phyloP scores from a whole-genome alignment of 2,329 filamentous ascomycete genomes.

The Lanzia echinophila region DNA sequence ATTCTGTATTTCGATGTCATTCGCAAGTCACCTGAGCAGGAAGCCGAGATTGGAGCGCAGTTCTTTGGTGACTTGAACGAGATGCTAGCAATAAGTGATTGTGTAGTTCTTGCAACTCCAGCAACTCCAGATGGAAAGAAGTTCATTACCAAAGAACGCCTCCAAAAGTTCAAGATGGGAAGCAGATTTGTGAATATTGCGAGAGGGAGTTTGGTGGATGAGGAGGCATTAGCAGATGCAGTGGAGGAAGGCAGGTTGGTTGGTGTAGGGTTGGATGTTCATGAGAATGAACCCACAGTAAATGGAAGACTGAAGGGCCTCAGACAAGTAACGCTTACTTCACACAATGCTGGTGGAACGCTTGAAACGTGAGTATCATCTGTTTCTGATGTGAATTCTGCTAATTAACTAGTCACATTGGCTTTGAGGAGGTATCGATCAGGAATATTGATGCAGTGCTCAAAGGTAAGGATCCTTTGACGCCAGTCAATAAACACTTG shows the following conservation, averaged over 20 bases:
- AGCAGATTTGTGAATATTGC: constrained; percentile 60
- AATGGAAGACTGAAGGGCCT: constrained; percentile 24
- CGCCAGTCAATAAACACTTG: constrained; percentile 28
- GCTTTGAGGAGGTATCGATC: constrained; percentile 61
- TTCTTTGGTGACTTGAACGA: constrained; percentile 45
- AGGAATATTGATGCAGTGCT: constrained; percentile 58
- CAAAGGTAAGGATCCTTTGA: constrained; percentile 25
- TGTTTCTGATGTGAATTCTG: fast-evolving
- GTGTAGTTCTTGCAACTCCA: constrained; percentile 56
- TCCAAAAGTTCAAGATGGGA: constrained; percentile 47
- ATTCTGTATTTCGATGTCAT: constrained; percentile 57
- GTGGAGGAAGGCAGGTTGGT: constrained; percentile 45
- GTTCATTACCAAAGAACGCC: constrained; percentile 42
- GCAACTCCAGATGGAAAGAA: constrained; percentile 39
- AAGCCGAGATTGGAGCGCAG: constrained; percentile 41
- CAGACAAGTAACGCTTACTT: constrained; percentile 47
- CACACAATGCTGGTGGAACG: constrained; percentile 61
- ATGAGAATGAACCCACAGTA: constrained; percentile 48
- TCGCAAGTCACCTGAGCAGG: constrained; percentile 32
- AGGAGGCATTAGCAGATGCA: constrained; percentile 54
- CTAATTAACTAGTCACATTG: constrained; percentile 33
- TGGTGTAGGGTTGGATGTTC: constrained; percentile 57
- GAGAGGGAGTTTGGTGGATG: constrained; percentile 57
- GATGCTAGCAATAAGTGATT: constrained; percentile 50
- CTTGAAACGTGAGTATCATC: constrained; percentile 44